phyloP scores from a whole-genome alignment of 2,329 filamentous ascomycete genomes.

The Pseudogymnoascus destructans region DNA sequence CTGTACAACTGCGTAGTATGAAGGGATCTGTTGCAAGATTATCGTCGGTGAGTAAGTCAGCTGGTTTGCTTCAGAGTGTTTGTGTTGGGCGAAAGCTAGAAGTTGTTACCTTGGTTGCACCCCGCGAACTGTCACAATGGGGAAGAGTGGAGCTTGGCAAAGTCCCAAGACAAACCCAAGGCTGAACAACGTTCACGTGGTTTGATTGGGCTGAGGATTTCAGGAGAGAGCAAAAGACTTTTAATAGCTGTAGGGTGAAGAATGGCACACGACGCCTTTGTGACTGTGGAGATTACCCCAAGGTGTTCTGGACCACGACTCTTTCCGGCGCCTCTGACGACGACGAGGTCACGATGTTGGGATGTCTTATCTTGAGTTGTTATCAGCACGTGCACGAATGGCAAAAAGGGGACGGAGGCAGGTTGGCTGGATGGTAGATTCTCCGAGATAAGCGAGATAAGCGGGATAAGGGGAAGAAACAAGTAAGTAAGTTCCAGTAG shows the following conservation, averaged over 20 bases:
- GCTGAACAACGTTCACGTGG: neutral
- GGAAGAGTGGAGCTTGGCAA: slow-evolving; percentile 3
- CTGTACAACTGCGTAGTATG: neutral
- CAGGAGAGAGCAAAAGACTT: neutral
- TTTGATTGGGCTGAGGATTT: slow-evolving; percentile 1
- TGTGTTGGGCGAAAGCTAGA: neutral
- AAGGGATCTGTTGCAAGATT: neutral
- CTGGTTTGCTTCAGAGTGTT: neutral
- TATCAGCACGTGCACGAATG: neutral
- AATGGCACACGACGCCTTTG: neutral
- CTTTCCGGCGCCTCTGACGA: slow-evolving; percentile 2
- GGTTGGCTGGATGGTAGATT: neutral
- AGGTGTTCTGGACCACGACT: neutral
- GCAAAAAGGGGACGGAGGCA: neutral
- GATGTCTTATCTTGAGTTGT: neutral
- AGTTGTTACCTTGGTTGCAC: neutral
- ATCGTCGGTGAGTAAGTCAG: slow-evolving; percentile 3
- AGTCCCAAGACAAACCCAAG: neutral
- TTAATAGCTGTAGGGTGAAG: neutral
- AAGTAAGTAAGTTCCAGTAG: too few species aligned
- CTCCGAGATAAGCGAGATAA: neutral
- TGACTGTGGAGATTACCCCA: neutral
- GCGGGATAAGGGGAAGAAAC: neutral
- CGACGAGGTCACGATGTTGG: neutral
- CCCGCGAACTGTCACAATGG: neutral